Evolutionary conservation across 2,329 filamentous ascomycete species (phyloP).

Genomic region (Ceratocystis lukuohia): DNA sequence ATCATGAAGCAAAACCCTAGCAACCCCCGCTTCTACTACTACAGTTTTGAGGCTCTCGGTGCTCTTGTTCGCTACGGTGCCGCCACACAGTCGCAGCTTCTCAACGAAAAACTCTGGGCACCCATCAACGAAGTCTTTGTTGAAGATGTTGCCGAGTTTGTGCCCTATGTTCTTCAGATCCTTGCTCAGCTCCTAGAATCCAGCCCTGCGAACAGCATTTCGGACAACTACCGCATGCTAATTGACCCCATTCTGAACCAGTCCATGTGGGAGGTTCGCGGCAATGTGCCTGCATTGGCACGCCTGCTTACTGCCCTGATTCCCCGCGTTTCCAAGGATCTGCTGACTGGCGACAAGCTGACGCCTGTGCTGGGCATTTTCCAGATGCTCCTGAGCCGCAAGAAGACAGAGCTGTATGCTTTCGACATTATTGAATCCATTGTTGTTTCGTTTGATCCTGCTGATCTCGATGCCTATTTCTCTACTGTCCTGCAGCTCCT

Average conservation of each 20-base stretch:
- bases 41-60: slow-evolving; percentile 88
- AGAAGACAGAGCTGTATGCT: slow-evolving; percentile 70
- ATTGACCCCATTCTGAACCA: slow-evolving; percentile 67
- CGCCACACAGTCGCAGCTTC: slow-evolving; percentile 50
- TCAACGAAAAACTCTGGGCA: slow-evolving; percentile 70
- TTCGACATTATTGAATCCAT: slow-evolving; percentile 84
- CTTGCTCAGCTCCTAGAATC: slow-evolving; percentile 82
- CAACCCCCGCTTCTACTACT: slow-evolving; percentile 97
- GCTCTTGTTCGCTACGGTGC: slow-evolving; percentile 65
- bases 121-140: slow-evolving; percentile 70
- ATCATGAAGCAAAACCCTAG: slow-evolving; percentile 91
- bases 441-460: slow-evolving; percentile 55
- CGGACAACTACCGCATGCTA: slow-evolving; percentile 66
- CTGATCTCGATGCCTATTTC: slow-evolving; percentile 62
- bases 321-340: slow-evolving; percentile 57
- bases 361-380: slow-evolving; percentile 90
- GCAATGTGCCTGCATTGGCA: slow-evolving; percentile 83
- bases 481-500: slow-evolving; percentile 67
- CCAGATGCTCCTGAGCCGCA: slow-evolving; percentile 71
- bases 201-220: slow-evolving; percentile 64
- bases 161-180: slow-evolving; percentile 92
- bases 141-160: slow-evolving; percentile 82
- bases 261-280: slow-evolving; percentile 78
- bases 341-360: slow-evolving; percentile 66
- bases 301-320: slow-evolving; percentile 76